Percentiles rank a stretch among this genome's conserved stretches.
Evolutionary conservation across 2,329 filamentous ascomycete genomes (phyloP).

Genomic region (Ophiostoma populinum): DNA sequence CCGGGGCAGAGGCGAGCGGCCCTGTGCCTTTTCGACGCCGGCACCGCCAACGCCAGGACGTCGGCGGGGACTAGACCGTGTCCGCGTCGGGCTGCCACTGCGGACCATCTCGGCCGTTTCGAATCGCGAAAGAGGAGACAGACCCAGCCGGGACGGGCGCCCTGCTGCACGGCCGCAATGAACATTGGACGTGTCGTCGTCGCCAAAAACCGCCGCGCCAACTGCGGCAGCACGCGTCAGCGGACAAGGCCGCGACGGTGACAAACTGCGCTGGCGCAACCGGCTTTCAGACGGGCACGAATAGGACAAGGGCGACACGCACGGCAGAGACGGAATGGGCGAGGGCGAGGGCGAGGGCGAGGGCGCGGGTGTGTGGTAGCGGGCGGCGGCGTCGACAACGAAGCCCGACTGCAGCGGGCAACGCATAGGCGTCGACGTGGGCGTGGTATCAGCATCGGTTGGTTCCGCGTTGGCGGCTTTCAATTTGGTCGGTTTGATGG

Average conservation of each 20-base stretch:
- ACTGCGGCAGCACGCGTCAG: slow-evolving; percentile 14
- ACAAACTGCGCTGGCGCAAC: slow-evolving; percentile 17
- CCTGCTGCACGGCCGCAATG: too few relatives aligned
- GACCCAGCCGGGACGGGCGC: too few relatives aligned
- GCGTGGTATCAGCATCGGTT: neutral
- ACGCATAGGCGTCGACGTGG: neutral
- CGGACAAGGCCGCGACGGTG: slow-evolving; percentile 15
- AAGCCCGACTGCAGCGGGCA: slow-evolving; percentile 7
- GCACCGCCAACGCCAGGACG: too few relatives aligned
- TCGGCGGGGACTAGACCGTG: too few relatives aligned
- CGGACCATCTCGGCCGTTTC: too few relatives aligned
- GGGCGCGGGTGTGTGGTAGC: too few relatives aligned
- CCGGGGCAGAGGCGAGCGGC: too few relatives aligned
- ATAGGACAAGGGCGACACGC: neutral
- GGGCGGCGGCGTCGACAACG: neutral
- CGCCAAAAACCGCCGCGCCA: too few relatives aligned
- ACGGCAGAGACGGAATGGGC: neutral
- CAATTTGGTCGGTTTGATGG: too few relatives aligned
- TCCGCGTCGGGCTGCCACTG: too few relatives aligned
- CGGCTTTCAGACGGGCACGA: neutral
- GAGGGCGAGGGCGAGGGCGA: neutral
- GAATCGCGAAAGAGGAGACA: too few relatives aligned
- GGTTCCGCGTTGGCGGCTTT: neutral
- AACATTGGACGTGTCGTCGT: too few relatives aligned
- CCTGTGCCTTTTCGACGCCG: neutral